Percentiles rank a stretch among this genome's conserved stretches.
Conservation (phyloP, 2,329 filamentous ascomycete species). For the Oidium heveae region DNA sequence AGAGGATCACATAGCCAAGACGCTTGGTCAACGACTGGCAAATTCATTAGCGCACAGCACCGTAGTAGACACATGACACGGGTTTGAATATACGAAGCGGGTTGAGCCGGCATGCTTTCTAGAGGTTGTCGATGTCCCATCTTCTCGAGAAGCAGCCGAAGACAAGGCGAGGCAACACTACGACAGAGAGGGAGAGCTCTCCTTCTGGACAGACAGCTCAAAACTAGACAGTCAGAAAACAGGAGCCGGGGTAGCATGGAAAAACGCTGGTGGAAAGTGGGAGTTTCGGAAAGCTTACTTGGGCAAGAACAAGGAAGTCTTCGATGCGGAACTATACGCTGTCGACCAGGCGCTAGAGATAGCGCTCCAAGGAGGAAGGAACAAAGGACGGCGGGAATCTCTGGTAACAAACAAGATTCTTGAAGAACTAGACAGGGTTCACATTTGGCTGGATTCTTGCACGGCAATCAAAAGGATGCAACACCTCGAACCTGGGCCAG, state of each 20-base stretch:
- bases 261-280: neutral
- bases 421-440: neutral
- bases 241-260: neutral
- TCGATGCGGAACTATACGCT: neutral
- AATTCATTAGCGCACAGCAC: neutral
- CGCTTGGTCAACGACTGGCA: neutral
- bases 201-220: too few species aligned
- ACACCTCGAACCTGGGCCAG: neutral
- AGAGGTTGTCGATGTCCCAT: too few species aligned
- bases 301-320: too few species aligned
- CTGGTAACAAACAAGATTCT: too few species aligned
- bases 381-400: neutral
- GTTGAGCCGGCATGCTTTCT: neutral
- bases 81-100: neutral
- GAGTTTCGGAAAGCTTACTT: neutral
- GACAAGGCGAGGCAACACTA: neutral
- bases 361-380: neutral
- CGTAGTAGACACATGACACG: too few species aligned
- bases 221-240: too few species aligned
- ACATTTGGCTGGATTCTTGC: too few species aligned
- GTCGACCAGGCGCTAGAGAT: neutral
- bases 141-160: neutral
- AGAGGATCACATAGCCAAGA: neutral
- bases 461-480: neutral
- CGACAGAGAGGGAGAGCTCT: too few species aligned